Percentiles rank a stretch among this genome's conserved stretches.
phyloP scores from a whole-genome alignment of 768 basidiomycete species.

The Coprinopsis sp. region DNA sequence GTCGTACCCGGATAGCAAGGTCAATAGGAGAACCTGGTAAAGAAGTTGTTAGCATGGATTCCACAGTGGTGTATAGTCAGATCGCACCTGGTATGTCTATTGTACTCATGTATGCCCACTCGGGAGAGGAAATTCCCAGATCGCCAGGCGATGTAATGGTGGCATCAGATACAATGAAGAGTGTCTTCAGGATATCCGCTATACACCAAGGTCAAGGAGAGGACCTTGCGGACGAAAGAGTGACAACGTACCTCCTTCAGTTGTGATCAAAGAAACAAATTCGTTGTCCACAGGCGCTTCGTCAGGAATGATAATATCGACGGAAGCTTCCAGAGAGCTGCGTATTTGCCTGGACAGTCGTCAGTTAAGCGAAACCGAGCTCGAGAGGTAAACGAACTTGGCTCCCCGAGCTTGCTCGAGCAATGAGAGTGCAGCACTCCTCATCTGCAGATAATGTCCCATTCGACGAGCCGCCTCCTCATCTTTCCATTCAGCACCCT shows the following conservation, averaged over 20 bases:
- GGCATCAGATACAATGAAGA: slow-evolving; percentile 81
- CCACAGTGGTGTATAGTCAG: too few relatives aligned
- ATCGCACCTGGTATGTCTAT: slow-evolving; percentile 43
- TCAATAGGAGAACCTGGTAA: slow-evolving; percentile 24
- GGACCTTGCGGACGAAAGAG: background rate
- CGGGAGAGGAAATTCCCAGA: slow-evolving; percentile 31
- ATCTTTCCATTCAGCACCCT: slow-evolving; percentile 66
- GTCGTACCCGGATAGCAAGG: slow-evolving; percentile 52
- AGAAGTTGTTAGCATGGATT: background rate
- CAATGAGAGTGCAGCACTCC: slow-evolving; percentile 55
- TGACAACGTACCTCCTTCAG: slow-evolving; percentile 29
- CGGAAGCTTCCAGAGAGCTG: slow-evolving; percentile 72
- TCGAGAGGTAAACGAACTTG: slow-evolving; percentile 47
- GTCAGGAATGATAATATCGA: slow-evolving; percentile 55
- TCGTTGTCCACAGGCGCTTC: slow-evolving; percentile 17
- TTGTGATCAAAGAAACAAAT: slow-evolving; percentile 31
- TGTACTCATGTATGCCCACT: slow-evolving; percentile 47
- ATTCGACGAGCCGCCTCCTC: slow-evolving; percentile 54
- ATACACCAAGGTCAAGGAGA: slow-evolving; percentile 2
- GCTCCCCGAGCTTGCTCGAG: slow-evolving; percentile 73
- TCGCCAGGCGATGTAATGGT: slow-evolving; percentile 44
- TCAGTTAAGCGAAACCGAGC: slow-evolving; percentile 1
- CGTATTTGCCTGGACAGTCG: slow-evolving; percentile 50
- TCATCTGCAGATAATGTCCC: slow-evolving; percentile 54
- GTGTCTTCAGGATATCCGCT: slow-evolving; percentile 63